Evolutionary conservation across 2,329 filamentous ascomycete species (phyloP).

Genomic region (Aspergillus piperis): DNA sequence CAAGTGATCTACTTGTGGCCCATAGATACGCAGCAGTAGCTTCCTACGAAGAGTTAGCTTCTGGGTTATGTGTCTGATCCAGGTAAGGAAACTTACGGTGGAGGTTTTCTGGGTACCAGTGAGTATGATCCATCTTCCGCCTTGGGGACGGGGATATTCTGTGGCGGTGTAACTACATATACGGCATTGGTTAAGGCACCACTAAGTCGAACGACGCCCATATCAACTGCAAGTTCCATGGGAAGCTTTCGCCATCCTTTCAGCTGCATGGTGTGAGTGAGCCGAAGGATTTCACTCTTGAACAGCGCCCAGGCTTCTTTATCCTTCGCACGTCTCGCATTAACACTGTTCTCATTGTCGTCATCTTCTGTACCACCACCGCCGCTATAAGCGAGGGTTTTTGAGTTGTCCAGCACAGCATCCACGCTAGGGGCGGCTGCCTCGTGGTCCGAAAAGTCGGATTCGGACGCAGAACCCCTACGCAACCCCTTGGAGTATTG

Average conservation of each 20-base stretch:
- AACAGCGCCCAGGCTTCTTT: slow-evolving; percentile 78
- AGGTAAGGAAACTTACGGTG: slow-evolving; percentile 49
- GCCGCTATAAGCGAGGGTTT: slow-evolving; percentile 75
- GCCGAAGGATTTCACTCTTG: slow-evolving; percentile 86
- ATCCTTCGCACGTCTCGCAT: slow-evolving; percentile 63
- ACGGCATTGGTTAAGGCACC: slow-evolving; percentile 95
- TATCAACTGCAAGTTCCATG: slow-evolving; percentile 44
- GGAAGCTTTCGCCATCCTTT: slow-evolving; percentile 90
- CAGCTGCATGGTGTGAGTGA: slow-evolving; percentile 83
- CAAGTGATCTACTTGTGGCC: slow-evolving; percentile 89
- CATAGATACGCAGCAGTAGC: slow-evolving; percentile 86
- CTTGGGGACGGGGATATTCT: slow-evolving; percentile 54
- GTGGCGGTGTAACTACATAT: slow-evolving; percentile 85
- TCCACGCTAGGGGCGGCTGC: slow-evolving; percentile 82
- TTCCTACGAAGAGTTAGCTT: slow-evolving; percentile 53
- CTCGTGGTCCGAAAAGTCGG: slow-evolving; percentile 81
- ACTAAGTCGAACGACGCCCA: slow-evolving; percentile 59
- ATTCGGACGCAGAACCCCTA: slow-evolving; percentile 70
- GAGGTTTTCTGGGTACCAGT: slow-evolving; percentile 48
- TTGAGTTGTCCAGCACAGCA: slow-evolving; percentile 82
- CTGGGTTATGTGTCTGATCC: background rate
- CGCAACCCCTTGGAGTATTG: slow-evolving; percentile 38
- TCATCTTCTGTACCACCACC: slow-evolving; percentile 54
- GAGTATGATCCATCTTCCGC: slow-evolving; percentile 43
- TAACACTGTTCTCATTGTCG: slow-evolving; percentile 45